Evolutionary conservation across 106 monocot genomes (phyloP), one percentile per base, ranked within the genome.

Genomic region (Acanthochlamys bracteata): DNA sequence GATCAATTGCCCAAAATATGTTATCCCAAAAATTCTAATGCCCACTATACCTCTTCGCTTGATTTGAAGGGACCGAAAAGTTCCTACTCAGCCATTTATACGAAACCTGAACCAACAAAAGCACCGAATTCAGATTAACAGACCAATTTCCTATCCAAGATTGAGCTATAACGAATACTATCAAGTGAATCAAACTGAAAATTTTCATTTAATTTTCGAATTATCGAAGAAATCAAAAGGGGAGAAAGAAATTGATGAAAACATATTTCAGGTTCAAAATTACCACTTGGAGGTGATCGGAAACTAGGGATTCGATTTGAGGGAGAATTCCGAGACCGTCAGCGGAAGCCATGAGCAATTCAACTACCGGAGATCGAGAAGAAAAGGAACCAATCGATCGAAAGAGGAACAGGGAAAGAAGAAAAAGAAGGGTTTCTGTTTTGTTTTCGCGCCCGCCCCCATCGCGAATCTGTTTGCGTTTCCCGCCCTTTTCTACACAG

Each of bases 41-140:
- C 21, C 43, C 43, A 45, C 19, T 17, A 6, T 75, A 91, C 96
- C 85, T 88, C 56, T 91, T 96, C 47, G 96, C 84, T 67, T 79
- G 71, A 77, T 88, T 85, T 74, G 96, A 96, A 33, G 96, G 74
- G 7, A 91, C 55, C 8, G 80, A 96, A 61, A 91, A 91, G 61
- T 85, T 84, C 61, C 90, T 81, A 76, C 96, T 91, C 54, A 96
- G 88, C 96, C 96, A 96, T 75, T 96, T 96, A 72, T 96, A 96
- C 23, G 96, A 91, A 66, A 89, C 89, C 89, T 89, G 71, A 63
- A 21, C 19, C 16, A 19, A 54, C 43, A 45, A n/a, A n/a, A n/a
- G n/a, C n/a, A n/a, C n/a, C 43, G 13, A 45, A 45, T 9, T 45
- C 7, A 45, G 43, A 9, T 9, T 45, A 7, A 45, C 43, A 45